Evolutionary conservation across 1,284 basidiomycete species (phyloP).

Genomic region (Trichosporon sp.): DNA sequence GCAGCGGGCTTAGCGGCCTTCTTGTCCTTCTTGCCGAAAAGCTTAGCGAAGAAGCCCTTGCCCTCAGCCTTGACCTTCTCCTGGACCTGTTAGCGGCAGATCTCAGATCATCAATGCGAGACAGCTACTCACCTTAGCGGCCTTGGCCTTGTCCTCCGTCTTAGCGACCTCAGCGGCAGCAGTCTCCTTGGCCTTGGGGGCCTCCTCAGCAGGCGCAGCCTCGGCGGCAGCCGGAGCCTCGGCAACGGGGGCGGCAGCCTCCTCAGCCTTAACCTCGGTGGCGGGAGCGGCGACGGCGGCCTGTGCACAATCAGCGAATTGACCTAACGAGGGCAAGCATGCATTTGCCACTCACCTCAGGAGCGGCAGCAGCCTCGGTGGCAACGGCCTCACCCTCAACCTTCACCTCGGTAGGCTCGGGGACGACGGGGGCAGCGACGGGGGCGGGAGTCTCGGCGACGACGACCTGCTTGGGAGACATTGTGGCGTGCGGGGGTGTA

Average conservation of each 20-base stretch:
- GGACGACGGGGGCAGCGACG: conserved; percentile 17
- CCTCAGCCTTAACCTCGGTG: conserved; percentile 26
- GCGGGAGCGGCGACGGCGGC: conserved; percentile 16
- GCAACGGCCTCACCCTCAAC: conserved; percentile 17
- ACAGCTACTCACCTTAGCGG: conserved; percentile 27
- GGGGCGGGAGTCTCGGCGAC: conserved; percentile 51
- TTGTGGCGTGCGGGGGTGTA: background rate
- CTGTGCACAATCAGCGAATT: background rate
- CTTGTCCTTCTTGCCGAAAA: conserved; percentile 24
- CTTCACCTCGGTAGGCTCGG: conserved; percentile 21
- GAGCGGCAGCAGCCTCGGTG: conserved; percentile 17
- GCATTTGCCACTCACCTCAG: conserved; percentile 9
- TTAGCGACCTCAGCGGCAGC: conserved; percentile 30
- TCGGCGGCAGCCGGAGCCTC: conserved; percentile 8
- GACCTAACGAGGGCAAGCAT: background rate
- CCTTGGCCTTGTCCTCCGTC: conserved; percentile 15
- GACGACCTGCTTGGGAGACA: conserved; percentile 52
- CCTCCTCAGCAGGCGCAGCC: conserved; percentile 19
- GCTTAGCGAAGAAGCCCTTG: conserved; percentile 24
- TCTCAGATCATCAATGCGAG: conserved; percentile 8
- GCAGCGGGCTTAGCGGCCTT: conserved; percentile 13
- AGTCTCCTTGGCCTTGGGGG: conserved; percentile 19
- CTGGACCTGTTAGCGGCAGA: conserved; percentile 10
- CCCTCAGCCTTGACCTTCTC: conserved; percentile 20
- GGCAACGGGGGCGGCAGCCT: conserved; percentile 32